Conservation (phyloP, 345 rosid genomes). For the Eucalyptus dawsonii region DNA sequence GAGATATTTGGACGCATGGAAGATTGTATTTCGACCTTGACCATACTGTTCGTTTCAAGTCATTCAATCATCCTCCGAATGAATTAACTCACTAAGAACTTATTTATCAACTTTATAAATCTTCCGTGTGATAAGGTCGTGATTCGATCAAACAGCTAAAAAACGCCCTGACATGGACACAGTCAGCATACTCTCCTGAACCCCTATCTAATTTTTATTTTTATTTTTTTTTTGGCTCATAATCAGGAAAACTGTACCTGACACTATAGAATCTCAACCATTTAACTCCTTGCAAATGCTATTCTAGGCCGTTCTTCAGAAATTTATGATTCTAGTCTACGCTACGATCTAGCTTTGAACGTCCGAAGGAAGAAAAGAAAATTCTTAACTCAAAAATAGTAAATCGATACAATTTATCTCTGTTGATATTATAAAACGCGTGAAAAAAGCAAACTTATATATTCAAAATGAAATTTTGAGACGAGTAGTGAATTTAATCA, state of each 20-base stretch:
- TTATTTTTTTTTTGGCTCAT: not conserved
- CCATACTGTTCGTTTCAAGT: not conserved
- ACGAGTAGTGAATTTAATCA: not conserved
- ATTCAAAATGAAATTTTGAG: not conserved
- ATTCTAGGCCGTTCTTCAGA: not conserved
- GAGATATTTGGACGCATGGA: not conserved
- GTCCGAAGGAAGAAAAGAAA: not conserved
- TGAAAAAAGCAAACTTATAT: not conserved
- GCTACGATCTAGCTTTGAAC: not conserved
- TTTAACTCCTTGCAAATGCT: not conserved
- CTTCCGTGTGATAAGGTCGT: not conserved
- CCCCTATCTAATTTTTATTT: not conserved
- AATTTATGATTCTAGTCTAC: not conserved
- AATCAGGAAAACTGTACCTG: not conserved
- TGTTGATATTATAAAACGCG: not conserved
- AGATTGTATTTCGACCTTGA: not conserved
- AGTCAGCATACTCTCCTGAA: not conserved
- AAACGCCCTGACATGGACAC: not conserved
- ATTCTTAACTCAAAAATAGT: not conserved
- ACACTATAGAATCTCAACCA: not conserved
- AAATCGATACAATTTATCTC: not conserved
- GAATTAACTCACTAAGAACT: not conserved
- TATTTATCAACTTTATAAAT: not conserved
- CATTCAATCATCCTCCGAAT: not conserved
- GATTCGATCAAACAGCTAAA: not conserved